Evolutionary conservation across 73 alveolate species (phyloP).

Genomic region (Stentor coeruleus): DNA sequence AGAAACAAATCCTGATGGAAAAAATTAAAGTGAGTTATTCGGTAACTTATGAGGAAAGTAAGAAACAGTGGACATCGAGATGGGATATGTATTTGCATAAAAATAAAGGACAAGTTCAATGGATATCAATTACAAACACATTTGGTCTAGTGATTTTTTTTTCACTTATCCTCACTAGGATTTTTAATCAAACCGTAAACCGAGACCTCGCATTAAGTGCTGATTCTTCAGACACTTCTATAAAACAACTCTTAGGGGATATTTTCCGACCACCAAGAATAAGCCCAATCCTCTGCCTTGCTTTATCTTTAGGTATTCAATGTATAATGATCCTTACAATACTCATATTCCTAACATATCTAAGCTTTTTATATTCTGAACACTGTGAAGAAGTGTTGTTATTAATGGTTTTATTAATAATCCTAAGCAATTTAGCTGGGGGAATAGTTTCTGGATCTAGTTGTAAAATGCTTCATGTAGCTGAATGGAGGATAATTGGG

Average conservation of each 20-base stretch:
- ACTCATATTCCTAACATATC: conserved; percentile 34
- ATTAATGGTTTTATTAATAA: conserved; percentile 29
- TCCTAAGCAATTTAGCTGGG: conserved; percentile 29
- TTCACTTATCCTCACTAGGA: background rate
- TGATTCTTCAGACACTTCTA: conserved; percentile 33
- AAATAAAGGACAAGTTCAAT: conserved; percentile 1
- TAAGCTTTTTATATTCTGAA: conserved; percentile 40
- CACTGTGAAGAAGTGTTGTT: conserved; percentile 43
- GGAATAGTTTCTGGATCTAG: conserved; percentile 31
- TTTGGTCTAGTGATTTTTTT: background rate
- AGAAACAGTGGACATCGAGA: conserved; percentile 4
- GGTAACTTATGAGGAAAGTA: background rate
- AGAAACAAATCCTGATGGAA: background rate
- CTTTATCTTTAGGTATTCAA: no score
- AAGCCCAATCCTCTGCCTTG: no score
- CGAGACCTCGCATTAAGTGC: background rate
- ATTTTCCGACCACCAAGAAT: no score
- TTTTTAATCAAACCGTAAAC: background rate
- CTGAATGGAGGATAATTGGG: conserved; percentile 37
- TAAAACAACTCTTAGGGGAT: conserved; percentile 47
- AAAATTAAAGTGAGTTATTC: conserved; percentile 13
- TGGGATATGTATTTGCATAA: conserved; percentile 28
- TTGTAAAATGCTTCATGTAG: conserved; percentile 38
- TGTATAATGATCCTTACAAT: no score
- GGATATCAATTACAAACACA: conserved; percentile 12